Evolutionary conservation across 169 alveolate species (phyloP).

Genomic region (Cyclospora cayetanensis): DNA sequence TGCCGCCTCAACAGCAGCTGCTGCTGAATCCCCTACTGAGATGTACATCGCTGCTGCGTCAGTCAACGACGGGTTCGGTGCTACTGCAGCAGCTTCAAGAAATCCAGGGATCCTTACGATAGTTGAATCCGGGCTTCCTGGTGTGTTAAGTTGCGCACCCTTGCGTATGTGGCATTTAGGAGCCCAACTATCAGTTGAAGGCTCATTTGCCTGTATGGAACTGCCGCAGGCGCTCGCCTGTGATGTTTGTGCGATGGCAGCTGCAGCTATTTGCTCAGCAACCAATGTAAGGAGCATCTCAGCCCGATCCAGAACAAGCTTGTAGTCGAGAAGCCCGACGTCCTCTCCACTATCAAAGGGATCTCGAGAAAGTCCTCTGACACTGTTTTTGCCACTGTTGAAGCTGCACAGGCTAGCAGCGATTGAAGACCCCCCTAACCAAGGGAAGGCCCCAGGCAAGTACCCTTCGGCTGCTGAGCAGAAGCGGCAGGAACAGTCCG

Average conservation of each 20-base stretch:
- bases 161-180: no score
- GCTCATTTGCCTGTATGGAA: no score
- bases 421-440: neutral
- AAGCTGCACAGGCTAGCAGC: neutral
- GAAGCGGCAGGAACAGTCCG: neutral
- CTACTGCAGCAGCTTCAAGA: no score
- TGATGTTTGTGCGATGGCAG: neutral
- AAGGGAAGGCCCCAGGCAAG: conserved; percentile 12
- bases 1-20: neutral
- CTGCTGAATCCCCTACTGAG: neutral
- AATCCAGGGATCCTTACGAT: no score
- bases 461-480: conserved; percentile 5
- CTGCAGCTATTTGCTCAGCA: neutral
- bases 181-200: no score
- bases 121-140: no score
- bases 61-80: no score
- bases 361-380: neutral
- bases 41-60: no score
- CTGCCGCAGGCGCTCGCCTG: no score
- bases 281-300: conserved; percentile 25
- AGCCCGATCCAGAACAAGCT: neutral
- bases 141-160: no score
- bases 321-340: neutral
- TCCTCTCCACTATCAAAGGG: neutral
- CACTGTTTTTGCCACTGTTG: conserved; percentile 32